Base-by-base conservation (phyloP, 495 filamentous ascomycete species). In the Penicillium simplicissimum region DNA sequence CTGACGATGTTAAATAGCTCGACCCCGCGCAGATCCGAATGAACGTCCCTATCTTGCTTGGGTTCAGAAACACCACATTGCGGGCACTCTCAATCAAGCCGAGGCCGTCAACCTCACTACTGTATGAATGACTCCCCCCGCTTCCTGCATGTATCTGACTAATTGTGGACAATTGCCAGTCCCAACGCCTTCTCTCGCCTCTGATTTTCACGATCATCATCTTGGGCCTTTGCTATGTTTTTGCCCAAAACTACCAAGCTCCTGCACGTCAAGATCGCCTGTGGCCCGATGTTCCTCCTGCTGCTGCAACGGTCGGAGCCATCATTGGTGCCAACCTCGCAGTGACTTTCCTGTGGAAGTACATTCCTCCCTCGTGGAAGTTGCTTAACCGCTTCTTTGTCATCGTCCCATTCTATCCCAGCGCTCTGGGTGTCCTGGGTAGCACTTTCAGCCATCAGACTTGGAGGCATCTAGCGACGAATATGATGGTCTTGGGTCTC, bases 331-430 rank as follows among this genome's bases (percentile, higher is more conserved):
- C 81, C 36, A 96, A 97, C 67, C 36, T 87, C 13, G 66, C 76
- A 5, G 74, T 93, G 15, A 90, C 82, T 57, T 37, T 81, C 8
- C 60, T 81, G 15, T 96, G 92, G 91, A 84, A 82, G 64, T 49
- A 84, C 45, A 69, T 71, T 4, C 91, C 92, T 5, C 82, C 86
- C 0, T 58, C 87, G 13, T 96, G 90, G 88, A 72, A 75, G n/a
- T 43, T 89, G 11, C 72, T 97, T 37, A 96, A 96, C 69, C 85
- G 79, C 38, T 91, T 92, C 71, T 91, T 97, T 68, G 81, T 95
- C 42, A 75, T 87, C 10, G 77, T 89, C 15, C 84, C 90, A 4
- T 88, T 84, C 8, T 87, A 87, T 42, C 92, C 93, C 2, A 77
- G 80, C 40, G 79, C 88, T 8, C 52, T 86, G 9, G 81, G 82